A percentile compares a stretch with the other conserved stretches of the same genome.
These are phyloP conservation scores for Paecilomyces fulvus DNA, from an alignment of 2,329 filamentous ascomycete species.

Conservation along the genomic window DNA sequence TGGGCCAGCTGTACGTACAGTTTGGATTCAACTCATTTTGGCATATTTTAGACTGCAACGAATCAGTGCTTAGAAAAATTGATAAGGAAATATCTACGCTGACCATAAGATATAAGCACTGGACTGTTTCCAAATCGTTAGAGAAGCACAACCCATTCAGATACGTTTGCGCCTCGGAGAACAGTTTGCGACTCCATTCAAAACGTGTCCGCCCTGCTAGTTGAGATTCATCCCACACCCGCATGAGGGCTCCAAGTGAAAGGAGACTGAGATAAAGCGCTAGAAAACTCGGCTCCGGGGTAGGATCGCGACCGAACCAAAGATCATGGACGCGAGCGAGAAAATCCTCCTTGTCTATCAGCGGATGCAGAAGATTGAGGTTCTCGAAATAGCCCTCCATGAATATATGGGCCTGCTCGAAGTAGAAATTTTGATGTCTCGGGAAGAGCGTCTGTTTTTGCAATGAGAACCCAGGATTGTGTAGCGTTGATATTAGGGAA, in stretches of 20 bases:
- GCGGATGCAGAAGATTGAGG: constrained; percentile 41
- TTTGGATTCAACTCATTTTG: constrained; percentile 44
- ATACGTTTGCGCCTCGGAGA: constrained; percentile 33
- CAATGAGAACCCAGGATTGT: constrained; percentile 39
- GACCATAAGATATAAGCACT: constrained; percentile 41
- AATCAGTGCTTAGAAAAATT: neutral
- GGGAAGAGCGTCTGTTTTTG: constrained; percentile 12
- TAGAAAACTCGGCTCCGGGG: constrained; percentile 34
- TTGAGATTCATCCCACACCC: constrained; percentile 35
- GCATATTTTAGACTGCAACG: constrained; percentile 37
- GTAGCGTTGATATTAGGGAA: constrained; percentile 37
- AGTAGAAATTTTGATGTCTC: constrained; percentile 31
- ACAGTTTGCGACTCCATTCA: constrained; percentile 41
- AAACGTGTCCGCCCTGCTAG: constrained; percentile 38
- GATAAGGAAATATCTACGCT: neutral
- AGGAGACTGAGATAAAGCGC: constrained; percentile 41
- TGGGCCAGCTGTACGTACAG: constrained; percentile 18
- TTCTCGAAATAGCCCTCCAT: constrained; percentile 42
- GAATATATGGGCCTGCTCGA: constrained; percentile 38
- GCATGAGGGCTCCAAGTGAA: constrained; percentile 39
- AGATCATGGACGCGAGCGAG: constrained; percentile 35
- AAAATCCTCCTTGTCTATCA: constrained; percentile 41
- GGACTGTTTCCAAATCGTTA: constrained; percentile 42
- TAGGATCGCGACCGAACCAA: constrained; percentile 28
- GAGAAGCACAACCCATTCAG: constrained; percentile 34